Percentiles rank a stretch among this genome's conserved stretches.
Evolutionary conservation across 352 stramenopile species (phyloP).

Genomic region (Aphanomyces invadans): DNA sequence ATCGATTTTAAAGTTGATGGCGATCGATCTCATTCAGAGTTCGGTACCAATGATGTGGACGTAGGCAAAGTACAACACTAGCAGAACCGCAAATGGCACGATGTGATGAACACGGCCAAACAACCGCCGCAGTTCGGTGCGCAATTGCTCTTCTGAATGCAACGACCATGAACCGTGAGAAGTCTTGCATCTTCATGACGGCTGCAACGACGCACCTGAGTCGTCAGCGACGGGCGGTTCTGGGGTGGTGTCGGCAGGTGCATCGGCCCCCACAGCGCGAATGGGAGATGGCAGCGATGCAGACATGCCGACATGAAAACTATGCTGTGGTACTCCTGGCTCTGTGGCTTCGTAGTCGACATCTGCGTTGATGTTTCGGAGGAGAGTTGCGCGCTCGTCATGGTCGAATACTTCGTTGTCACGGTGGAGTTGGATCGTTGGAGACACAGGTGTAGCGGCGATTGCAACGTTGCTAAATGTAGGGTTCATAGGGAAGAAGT

Average conservation of each 20-base stretch:
- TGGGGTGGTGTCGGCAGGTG: background rate
- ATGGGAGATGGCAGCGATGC: background rate
- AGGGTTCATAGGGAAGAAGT: background rate
- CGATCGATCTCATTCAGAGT: no score
- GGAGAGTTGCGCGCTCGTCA: background rate
- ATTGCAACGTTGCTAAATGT: background rate
- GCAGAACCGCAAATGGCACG: conserved; percentile 59
- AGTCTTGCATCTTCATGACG: no score
- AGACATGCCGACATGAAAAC: background rate
- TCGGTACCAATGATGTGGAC: conserved; percentile 44
- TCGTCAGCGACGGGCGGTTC: conserved; percentile 3
- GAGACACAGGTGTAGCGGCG: background rate
- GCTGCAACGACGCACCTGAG: background rate
- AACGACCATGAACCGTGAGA: no score
- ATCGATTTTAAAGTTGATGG: no score
- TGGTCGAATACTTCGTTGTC: background rate
- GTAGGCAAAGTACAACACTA: conserved; percentile 73
- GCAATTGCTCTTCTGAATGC: conserved; percentile 18
- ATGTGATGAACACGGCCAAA: conserved; percentile 64
- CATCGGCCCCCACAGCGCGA: background rate
- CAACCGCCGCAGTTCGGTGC: conserved; percentile 44
- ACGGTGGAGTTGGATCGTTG: background rate
- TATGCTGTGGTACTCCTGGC: no score
- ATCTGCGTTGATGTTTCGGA: conserved; percentile 6
- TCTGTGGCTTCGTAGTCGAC: background rate